Evolutionary conservation across 2,329 filamentous ascomycete genomes (phyloP).

Genomic region (Aspergillus awamori): DNA sequence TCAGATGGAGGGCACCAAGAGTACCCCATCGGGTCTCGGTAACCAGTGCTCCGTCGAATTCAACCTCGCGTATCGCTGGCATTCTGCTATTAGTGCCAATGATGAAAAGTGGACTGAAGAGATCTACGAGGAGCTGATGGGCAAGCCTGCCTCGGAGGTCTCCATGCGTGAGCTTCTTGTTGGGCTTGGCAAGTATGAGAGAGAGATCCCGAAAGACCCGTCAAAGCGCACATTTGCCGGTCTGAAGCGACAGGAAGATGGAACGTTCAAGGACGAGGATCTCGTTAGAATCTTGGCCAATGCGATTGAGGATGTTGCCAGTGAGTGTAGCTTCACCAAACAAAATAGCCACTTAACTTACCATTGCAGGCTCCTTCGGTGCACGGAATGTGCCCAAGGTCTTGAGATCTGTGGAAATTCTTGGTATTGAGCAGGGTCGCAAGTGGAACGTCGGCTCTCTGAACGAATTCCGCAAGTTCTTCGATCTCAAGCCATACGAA

Average conservation of each 20-base stretch:
- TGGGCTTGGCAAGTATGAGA: constrained; percentile 66
- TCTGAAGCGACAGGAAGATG: constrained; percentile 66
- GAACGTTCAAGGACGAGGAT: constrained; percentile 74
- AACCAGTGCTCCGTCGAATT: constrained; percentile 88
- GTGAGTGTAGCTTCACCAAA: constrained; percentile 11
- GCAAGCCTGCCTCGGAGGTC: constrained; percentile 60
- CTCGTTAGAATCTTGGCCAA: constrained; percentile 70
- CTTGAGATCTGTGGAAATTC: constrained; percentile 74
- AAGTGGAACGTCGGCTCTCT: constrained; percentile 76
- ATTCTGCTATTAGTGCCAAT: constrained; percentile 72
- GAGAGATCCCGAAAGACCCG: constrained; percentile 66
- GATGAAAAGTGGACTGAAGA: constrained; percentile 81
- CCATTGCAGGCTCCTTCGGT: constrained; percentile 62
- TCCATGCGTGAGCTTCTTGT: constrained; percentile 63
- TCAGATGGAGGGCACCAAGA: constrained; percentile 63
- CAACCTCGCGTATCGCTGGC: constrained; percentile 86
- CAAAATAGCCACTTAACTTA: constrained; percentile 7
- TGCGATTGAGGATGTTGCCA: constrained; percentile 69
- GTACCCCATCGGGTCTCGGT: constrained; percentile 71
- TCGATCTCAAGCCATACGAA: constrained; percentile 73
- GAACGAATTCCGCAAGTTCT: constrained; percentile 85
- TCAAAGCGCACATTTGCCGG: constrained; percentile 68
- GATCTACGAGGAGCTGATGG: constrained; percentile 66
- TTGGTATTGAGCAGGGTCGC: constrained; percentile 76
- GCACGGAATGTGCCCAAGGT: constrained; percentile 73